Base-by-base conservation (phyloP, 352 stramenopile species). In the Pythium phragmiticola region DNA sequence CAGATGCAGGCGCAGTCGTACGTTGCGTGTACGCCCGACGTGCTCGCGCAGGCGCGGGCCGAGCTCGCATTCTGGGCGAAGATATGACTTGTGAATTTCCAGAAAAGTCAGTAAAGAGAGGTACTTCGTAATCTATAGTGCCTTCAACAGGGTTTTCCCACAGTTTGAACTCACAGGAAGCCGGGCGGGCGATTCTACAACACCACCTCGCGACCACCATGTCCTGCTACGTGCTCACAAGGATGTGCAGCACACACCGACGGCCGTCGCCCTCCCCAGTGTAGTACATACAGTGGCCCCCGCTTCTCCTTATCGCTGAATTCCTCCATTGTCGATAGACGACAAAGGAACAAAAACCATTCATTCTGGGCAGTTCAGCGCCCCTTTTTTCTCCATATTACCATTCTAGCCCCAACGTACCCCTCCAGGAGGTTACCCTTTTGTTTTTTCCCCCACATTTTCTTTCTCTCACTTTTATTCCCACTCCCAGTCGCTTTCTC, bases 1-100 rank as follows among this genome's bases (percentile, higher is more conserved):
- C 82, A 95, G 21, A 94, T 98, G 72, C 60, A 66, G 28, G 81
- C 97, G 69, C 80, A 65, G 30, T 84, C 85, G 49, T 79, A 79
- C 28, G 65, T 84, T 7, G 79, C 77, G 4, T 94, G 85, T 54
- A 87, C 81, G n/a, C 14, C 67, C 43, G 63, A 80, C 17, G 74
- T 77, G 34, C 65, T 89, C 3, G 65, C 61, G 0, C 61, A 76
- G 16, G 81, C 80, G 12, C 57, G 79, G 55, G 47, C 68, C n/a
- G 77, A 84, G 19, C 57, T 87, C 14, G 68, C 68, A 4, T 89
- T 92, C 50, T 90, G 78, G 80, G 52, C 51, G 28, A 63, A 69
- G 42, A 30, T 4, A 33, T 16, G 23, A 9, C 7, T 16, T 17
- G 21, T 53, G 51, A 61, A 61, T 46, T 8, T 60, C 4, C 46